phyloP scores from a whole-genome alignment of 768 basidiomycete genomes.

The Leccinum obscurum region DNA sequence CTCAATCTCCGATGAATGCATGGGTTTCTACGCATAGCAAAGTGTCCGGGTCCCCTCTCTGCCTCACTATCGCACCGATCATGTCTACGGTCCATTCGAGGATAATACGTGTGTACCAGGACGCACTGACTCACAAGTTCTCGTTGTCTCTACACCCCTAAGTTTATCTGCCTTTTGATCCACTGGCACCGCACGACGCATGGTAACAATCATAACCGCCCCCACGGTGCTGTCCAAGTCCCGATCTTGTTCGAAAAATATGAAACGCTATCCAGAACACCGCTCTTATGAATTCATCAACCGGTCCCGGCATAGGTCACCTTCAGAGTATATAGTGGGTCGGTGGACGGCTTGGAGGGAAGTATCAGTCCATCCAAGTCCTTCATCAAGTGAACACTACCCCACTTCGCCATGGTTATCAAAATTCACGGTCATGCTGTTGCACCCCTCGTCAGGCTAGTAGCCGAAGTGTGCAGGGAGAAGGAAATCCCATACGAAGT shows the following conservation, averaged over 20 bases:
- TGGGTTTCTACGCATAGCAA: too few relatives aligned
- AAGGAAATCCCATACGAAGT: conserved; percentile 41
- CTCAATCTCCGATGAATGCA: too few relatives aligned
- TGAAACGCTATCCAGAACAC: neutral
- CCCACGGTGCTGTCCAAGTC: neutral
- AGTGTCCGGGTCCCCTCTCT: too few relatives aligned
- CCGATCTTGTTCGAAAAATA: neutral
- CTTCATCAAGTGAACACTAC: neutral
- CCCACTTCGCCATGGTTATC: conserved; percentile 37
- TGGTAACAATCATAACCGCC: neutral
- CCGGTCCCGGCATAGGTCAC: neutral
- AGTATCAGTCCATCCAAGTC: neutral
- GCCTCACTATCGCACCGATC: too few relatives aligned
- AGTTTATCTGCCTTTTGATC: too few relatives aligned
- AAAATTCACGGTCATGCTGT: conserved; percentile 42
- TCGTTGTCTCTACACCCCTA: neutral
- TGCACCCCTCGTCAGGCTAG: conserved; percentile 42
- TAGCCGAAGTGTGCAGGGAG: conserved; percentile 41
- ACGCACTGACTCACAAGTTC: neutral
- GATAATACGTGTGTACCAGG: too few relatives aligned
- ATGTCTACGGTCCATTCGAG: too few relatives aligned
- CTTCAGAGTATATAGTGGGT: conserved; percentile 6
- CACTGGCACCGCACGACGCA: neutral
- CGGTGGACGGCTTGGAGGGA: neutral
- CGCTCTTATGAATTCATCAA: neutral